Evolutionary conservation across 2,329 filamentous ascomycete genomes (phyloP).

Genomic region (Fusarium domesticum): DNA sequence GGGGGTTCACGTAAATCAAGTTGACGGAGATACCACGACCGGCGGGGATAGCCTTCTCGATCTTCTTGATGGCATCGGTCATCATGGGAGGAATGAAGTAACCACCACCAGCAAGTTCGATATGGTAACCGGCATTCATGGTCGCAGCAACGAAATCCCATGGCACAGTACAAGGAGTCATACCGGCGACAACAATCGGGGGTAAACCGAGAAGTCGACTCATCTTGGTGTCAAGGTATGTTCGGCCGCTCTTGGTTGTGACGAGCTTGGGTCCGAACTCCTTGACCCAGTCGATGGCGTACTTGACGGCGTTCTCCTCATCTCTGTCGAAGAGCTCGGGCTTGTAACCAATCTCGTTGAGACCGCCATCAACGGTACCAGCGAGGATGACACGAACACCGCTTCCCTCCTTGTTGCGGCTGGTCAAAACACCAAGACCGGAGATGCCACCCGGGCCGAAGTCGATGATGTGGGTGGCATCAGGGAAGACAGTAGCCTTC

Average conservation of each 20-base stretch:
- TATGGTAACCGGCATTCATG: conserved; percentile 94
- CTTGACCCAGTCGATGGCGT: conserved; percentile 95
- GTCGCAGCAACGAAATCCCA: conserved; percentile 91
- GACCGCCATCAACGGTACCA: conserved; percentile 86
- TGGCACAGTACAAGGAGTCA: conserved; percentile 86
- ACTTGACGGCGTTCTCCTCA: conserved; percentile 90
- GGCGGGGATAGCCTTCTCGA: conserved; percentile 77
- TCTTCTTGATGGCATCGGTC: conserved; percentile 78
- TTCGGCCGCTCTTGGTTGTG: conserved; percentile 83
- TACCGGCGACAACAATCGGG: conserved; percentile 86
- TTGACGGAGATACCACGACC: conserved; percentile 88
- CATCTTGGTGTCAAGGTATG: conserved; percentile 96
- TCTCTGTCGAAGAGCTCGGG: conserved; percentile 96
- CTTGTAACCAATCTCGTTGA: conserved; percentile 93
- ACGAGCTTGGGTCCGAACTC: conserved; percentile 91
- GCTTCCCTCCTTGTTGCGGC: conserved; percentile 98
- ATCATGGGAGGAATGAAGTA: conserved; percentile 82
- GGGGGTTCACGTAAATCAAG: conserved; percentile 85
- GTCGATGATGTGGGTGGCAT: conserved; percentile 90
- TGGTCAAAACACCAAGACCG: conserved; percentile 90
- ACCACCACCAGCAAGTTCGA: conserved; percentile 84
- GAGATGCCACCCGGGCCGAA: conserved; percentile 97
- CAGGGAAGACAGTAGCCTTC: conserved; percentile 83
- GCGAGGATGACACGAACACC: conserved; percentile 95
- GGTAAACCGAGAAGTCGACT: conserved; percentile 80